Evolutionary conservation across 441 rosid species (phyloP), one percentile per base, ranked within the genome.

Genomic region (Aquilaria agallochum): DNA sequence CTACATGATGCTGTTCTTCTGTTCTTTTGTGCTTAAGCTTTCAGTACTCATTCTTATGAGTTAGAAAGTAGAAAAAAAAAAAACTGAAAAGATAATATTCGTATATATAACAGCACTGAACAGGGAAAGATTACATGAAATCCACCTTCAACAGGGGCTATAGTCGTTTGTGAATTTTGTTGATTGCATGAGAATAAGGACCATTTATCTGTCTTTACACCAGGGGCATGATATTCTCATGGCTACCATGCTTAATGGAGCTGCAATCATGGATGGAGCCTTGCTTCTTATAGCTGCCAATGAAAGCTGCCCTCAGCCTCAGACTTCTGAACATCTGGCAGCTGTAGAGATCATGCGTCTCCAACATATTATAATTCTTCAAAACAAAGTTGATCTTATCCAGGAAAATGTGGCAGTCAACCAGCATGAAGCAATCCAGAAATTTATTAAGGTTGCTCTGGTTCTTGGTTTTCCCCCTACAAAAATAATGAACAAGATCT

Each of bases 181-280:
- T 36, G 42, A 8, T 36, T 62, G 40, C 63, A 51, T 44, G 52
- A 61, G 40, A 33, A 50, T 49, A 14, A 36, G 5, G 42, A 36
- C 49, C 56, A 12, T 30, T 50, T 34, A 31, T 65, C 57, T 68
- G 4, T 15, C 31, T 59, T 59, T 65, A 56, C 51, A 59, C 10
- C 59, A 89, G 98, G 98, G 98, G 50, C 98, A 92, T 62, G 98
- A 92, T 76, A 89, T 92, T 85, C 95, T 92, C 70, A 92, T 92
- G 98, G 98, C 98, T 58, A 89, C 98, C 1, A 92, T 92, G 98
- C 98, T 89, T 52, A 92, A 89, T 57, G 98, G 98, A 74, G 96
- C 98, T 31, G 95, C 98, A 14, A 92, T 92, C 70, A 89, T 92
- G 98, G 98, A 92, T 73, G 96, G 96, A 49, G 98, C 98, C 31